Conservation (phyloP, 1,284 basidiomycete species). For the Clitocybe nebularis region DNA sequence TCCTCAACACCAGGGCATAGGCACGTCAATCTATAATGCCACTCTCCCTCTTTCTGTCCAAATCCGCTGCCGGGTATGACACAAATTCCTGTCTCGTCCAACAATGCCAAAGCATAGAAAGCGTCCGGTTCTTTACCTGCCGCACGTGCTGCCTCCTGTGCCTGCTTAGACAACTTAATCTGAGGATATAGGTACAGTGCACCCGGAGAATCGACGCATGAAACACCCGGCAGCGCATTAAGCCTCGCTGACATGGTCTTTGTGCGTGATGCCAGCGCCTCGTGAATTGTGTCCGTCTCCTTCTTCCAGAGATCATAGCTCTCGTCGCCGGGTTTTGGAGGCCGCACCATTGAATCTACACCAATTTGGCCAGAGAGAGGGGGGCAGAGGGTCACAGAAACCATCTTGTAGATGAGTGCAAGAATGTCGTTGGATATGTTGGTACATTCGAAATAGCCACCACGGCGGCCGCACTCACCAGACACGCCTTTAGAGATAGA, state of each 20-base stretch:
- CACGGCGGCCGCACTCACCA: conserved; percentile 91
- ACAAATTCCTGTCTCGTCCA: conserved; percentile 91
- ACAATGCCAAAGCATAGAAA: conserved; percentile 79
- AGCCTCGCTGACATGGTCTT: conserved; percentile 72
- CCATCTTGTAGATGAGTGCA: conserved; percentile 93
- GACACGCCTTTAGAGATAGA: conserved; percentile 93
- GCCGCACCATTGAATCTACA: conserved; percentile 85
- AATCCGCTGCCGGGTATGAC: conserved; percentile 91
- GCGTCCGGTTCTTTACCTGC: conserved; percentile 81
- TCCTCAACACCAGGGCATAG: conserved; percentile 88
- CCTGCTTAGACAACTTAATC: conserved; percentile 49
- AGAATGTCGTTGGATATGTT: conserved; percentile 77
- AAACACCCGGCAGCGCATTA: conserved; percentile 75
- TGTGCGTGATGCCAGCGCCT: conserved; percentile 70
- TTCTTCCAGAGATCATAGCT: conserved; percentile 76
- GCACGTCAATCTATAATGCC: conserved; percentile 86
- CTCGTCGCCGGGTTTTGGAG: conserved; percentile 71
- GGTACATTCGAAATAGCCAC: conserved; percentile 89
- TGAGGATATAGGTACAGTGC: conserved; percentile 42
- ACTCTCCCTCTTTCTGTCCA: conserved; percentile 84
- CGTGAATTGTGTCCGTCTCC: conserved; percentile 80
- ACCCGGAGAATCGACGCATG: conserved; percentile 85
- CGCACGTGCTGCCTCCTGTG: conserved; percentile 67
- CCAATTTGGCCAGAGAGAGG: conserved; percentile 88
- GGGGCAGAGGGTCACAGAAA: conserved; percentile 84